Evolutionary conservation across 306 rosid species (phyloP), one percentile per base, ranked within the genome.

Genomic region (Sesbania bispinosa): DNA sequence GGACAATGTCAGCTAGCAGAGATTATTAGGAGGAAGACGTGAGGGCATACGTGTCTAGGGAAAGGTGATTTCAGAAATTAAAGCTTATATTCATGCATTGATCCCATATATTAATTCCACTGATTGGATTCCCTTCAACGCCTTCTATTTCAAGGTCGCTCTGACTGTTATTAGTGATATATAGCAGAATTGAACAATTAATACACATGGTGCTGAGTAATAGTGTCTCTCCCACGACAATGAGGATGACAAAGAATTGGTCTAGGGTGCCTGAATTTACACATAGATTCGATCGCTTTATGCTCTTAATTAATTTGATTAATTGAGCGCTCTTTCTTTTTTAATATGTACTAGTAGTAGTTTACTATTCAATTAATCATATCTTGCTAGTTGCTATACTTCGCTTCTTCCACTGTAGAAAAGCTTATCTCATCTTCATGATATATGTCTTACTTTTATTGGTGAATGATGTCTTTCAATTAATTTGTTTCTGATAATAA

Each of bases 201-300:
- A 15, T 27, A 78, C 88, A 84, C 85, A 84, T 84, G 88, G 51
- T 67, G 83, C 67, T 71, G 85, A 81, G 57, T 74, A 78, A 88
- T 84, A 43, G 76, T 85, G 93, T 86, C 86, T 79, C 79, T 72
- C 77, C 68, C 73, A 67, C 74, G 26, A 41, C 78, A 29, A 58
- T 15, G 0, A 60, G 26, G 15, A 26, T 72, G 38, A 58, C 75
- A 13, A 69, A 24, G 10, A 70, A 67, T 19, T 51, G 75, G 85
- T 82, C 88, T 54, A 78, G 86, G 81, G 54, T 74, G 84, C 62
- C 47, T 89, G 87, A 77, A 77, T 60, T 33, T 77, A 20, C 64
- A 79, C 80, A 46, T 61, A 74, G 77, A 81, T 86, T 82, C 68
- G 68, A 2, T 26, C 4, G 13, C 53, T 79, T 61, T 55, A 18